Evolutionary conservation across 192 early-diverging fungal species (phyloP).

Genomic region (Entophlyctis helioformis): DNA sequence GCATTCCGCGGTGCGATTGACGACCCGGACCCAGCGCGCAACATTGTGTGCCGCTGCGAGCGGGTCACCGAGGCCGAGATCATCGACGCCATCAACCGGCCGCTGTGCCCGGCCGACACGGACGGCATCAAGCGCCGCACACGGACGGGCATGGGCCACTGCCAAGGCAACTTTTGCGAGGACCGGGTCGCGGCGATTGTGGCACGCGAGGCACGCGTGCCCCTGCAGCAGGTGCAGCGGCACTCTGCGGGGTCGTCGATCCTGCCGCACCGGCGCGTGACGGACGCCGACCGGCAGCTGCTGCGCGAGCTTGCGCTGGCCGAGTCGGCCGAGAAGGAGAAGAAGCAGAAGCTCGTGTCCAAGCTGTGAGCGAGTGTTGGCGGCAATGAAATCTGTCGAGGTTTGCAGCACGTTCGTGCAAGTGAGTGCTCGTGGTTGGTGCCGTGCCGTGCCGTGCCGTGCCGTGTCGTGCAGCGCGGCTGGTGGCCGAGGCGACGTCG

Average conservation of each 20-base stretch:
- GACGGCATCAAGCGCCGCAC: constrained; percentile 30
- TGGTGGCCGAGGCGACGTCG: no score
- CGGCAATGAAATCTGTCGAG: no score
- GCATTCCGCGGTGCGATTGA: constrained; percentile 19
- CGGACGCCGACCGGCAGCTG: constrained; percentile 18
- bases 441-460: no score
- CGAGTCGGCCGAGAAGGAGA: no score
- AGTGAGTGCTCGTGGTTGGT: no score
- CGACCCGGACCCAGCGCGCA: constrained; percentile 19
- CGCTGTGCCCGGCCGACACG: constrained; percentile 17
- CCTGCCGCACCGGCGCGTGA: constrained; percentile 29
- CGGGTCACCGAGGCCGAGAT: constrained; percentile 31
- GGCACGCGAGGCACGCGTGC: constrained; percentile 20
- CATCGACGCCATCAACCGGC: constrained; percentile 28
- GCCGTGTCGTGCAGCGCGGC: no score
- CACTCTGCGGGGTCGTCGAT: constrained; percentile 21
- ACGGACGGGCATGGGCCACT: constrained; percentile 35
- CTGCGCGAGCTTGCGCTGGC: constrained; percentile 11
- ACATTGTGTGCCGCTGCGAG: constrained; percentile 40
- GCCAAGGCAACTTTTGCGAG: constrained; percentile 36
- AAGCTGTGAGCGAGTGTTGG: no score
- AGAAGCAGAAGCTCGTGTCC: constrained; percentile 3
- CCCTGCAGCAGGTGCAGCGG: constrained; percentile 15
- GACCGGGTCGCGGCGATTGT: constrained; percentile 22
- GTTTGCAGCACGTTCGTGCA: no score